Base-by-base conservation (phyloP, 2,329 filamentous ascomycete species). In the Pseudocercospora ulei region DNA sequence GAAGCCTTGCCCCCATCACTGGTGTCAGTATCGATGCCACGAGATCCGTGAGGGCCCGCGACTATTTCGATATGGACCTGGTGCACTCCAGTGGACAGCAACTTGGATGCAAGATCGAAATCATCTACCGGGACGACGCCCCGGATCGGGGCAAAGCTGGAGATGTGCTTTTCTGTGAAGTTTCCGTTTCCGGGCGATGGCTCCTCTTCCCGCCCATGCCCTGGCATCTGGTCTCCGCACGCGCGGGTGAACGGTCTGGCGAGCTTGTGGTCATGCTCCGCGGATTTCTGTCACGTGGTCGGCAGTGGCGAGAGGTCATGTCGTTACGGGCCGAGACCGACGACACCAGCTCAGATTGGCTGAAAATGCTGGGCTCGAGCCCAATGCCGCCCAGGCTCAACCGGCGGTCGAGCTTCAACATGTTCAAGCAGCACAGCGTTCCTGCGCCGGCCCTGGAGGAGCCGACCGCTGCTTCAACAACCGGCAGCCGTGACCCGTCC, bases 191-290 rank as follows among this genome's bases (percentile, higher is more conserved):
- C 4, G 77, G 80, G 8, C 75, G 77, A 37, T 96, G 85, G 77
- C 72, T 98, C 3, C 71, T 98, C 0, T 94, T 98, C 55, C 82
- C 87, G n/a, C 88, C 90, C 1, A 70, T 95, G n/a, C 70, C 78
- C 11, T 70, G 76, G 47, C 69, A 71, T 22, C 72, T 75, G 44
- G 72, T 93, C 12, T 96, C 90, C 7, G 84, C 86, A 34, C 78
- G 88, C 24, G 76, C 71, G 43, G 86, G 86, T 7, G 78, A 86
- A 23, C 60, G 65, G n/a, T 69, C 73, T 36, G 73, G 76, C 17
- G 79, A 92, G 49, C 71, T 96, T 45, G 72, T 94, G 5, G 66
- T 93, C 43, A 95, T 96, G 87, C 72, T 95, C 38, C 77, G 85
- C 42, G 86, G 85, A 25, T 67, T 67, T 46, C 73, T 75, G 23